phyloP scores from a whole-genome alignment of 2,329 filamentous ascomycete genomes.

The Endoconidiophora laricicola region DNA sequence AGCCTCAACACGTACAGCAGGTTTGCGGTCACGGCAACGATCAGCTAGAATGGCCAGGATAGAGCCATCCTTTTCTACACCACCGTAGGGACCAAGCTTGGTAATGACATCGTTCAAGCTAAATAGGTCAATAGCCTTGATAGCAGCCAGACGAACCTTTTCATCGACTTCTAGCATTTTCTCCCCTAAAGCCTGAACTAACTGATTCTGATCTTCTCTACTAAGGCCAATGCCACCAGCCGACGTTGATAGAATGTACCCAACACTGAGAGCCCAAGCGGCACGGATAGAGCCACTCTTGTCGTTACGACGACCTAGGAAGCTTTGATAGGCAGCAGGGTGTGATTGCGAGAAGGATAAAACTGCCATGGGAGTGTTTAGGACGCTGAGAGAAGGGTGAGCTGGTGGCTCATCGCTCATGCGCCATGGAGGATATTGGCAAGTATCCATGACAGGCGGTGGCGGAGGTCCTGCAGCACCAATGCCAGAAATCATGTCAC shows the following conservation, averaged over 20 bases:
- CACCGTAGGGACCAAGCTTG: slow-evolving; percentile 63
- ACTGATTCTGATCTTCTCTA: slow-evolving; percentile 58
- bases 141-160: slow-evolving; percentile 75
- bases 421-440: slow-evolving; percentile 65
- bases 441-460: slow-evolving; percentile 55
- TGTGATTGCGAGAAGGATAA: slow-evolving; percentile 82
- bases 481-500: slow-evolving; percentile 87
- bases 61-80: slow-evolving; percentile 58
- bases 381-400: slow-evolving; percentile 38
- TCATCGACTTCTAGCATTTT: slow-evolving; percentile 82
- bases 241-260: slow-evolving; percentile 77
- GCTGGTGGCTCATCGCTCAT: slow-evolving; percentile 39
- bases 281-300: slow-evolving; percentile 69
- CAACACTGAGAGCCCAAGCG: slow-evolving; percentile 70
- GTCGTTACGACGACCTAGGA: slow-evolving; percentile 71
- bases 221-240: slow-evolving; percentile 80
- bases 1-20: slow-evolving; percentile 65
- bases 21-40: slow-evolving; percentile 72
- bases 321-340: slow-evolving; percentile 61
- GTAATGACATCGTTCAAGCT: slow-evolving; percentile 63
- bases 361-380: slow-evolving; percentile 71
- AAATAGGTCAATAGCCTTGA: slow-evolving; percentile 69
- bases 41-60: slow-evolving; percentile 71
- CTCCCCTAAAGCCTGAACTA: slow-evolving; percentile 59
- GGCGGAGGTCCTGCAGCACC: slow-evolving; percentile 77